A percentile compares a stretch with the other conserved stretches of the same genome.
Conservation (phyloP, 73 alveolate genomes). For the Diophrys sp. region DNA sequence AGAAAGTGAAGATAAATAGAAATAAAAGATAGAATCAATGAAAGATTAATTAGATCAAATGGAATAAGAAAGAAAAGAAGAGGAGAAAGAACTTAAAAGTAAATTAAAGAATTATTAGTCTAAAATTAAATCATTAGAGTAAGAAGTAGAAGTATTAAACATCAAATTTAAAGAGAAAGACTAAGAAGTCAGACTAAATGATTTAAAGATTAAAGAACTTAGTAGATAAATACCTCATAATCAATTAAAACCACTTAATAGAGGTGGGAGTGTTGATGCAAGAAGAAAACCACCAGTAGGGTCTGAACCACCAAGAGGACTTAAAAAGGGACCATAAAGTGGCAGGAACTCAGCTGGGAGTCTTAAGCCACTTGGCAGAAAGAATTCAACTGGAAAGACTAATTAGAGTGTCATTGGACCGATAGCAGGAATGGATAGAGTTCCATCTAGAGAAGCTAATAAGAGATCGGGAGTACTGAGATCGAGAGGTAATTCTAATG, state of each 20-base stretch:
- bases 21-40: conserved; percentile 2
- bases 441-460: too few species aligned
- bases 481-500: too few species aligned
- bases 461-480: too few species aligned
- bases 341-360: not conserved
- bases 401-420: too few species aligned
- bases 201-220: conserved; percentile 53
- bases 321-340: not conserved
- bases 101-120: conserved; percentile 13
- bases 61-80: conserved; percentile 32
- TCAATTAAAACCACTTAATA: not conserved
- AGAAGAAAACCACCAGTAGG: not conserved
- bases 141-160: conserved; percentile 24
- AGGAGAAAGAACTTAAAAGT: conserved; percentile 28
- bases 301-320: not conserved
- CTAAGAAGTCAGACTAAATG: conserved; percentile 54
- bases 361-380: too few species aligned
- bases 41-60: conserved; percentile 3
- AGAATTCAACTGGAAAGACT: too few species aligned
- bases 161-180: conserved; percentile 61
- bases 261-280: not conserved
- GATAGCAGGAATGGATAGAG: too few species aligned
- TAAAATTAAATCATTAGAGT: conserved; percentile 19
- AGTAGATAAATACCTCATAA: conserved; percentile 44
- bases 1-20: not conserved